Conservation (phyloP, 2,329 filamentous ascomycete species). For the Neobulgaria alba region DNA sequence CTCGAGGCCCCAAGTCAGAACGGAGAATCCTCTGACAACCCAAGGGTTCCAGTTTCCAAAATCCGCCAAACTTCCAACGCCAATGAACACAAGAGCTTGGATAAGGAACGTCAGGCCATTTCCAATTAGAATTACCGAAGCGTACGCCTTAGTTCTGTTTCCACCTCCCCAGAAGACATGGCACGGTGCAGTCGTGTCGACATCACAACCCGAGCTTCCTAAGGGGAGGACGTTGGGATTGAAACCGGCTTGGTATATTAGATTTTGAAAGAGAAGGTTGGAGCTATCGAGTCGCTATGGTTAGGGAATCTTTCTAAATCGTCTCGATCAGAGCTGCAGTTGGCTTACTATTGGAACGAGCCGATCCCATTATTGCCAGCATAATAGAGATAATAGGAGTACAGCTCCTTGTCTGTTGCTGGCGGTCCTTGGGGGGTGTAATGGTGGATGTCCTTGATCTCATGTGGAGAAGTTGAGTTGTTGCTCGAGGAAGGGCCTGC, state of each 20-base stretch:
- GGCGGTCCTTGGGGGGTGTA: slow-evolving; percentile 13
- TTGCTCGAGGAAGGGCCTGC: slow-evolving; percentile 12
- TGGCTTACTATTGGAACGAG: slow-evolving; percentile 26
- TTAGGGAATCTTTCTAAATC: background rate
- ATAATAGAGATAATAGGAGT: slow-evolving; percentile 27
- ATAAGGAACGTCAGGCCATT: slow-evolving; percentile 24
- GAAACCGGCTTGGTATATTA: slow-evolving; percentile 28
- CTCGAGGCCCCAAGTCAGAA: slow-evolving; percentile 25
- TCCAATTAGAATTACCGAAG: slow-evolving; percentile 25
- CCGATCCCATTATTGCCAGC: slow-evolving; percentile 28
- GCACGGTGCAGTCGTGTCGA: slow-evolving; percentile 22
- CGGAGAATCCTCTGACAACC: slow-evolving; percentile 25
- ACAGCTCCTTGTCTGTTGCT: slow-evolving; percentile 23
- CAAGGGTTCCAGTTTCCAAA: slow-evolving; percentile 28
- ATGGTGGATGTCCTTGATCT: slow-evolving; percentile 14
- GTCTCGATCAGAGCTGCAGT: background rate
- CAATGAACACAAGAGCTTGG: slow-evolving; percentile 24
- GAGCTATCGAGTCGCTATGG: slow-evolving; percentile 20
- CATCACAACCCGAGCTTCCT: slow-evolving; percentile 21
- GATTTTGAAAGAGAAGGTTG: slow-evolving; percentile 27
- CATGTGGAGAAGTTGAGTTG: slow-evolving; percentile 7
- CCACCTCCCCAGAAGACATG: slow-evolving; percentile 27
- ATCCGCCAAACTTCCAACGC: slow-evolving; percentile 25
- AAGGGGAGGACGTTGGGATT: slow-evolving; percentile 26
- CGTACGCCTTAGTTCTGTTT: slow-evolving; percentile 21